These are phyloP conservation scores for Bryum argenteum DNA, from an alignment of 225 moss, liverwort and hornwort species.

Conservation along the genomic window DNA sequence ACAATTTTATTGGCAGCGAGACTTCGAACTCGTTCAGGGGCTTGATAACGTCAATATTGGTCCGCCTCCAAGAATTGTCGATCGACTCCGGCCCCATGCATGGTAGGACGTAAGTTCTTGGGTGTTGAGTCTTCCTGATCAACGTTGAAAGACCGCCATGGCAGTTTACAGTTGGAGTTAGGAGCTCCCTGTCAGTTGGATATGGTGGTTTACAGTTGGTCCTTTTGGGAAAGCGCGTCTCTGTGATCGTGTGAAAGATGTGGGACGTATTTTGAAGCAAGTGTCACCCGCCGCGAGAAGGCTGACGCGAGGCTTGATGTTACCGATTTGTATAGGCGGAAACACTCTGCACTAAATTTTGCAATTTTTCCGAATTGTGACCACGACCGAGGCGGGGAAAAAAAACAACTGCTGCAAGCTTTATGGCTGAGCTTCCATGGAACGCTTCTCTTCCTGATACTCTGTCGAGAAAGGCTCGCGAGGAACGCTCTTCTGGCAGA, in stretches of 20 bases:
- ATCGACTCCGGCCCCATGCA: not conserved
- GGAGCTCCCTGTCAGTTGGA: not conserved
- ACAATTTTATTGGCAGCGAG: not conserved
- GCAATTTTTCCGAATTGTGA: not conserved
- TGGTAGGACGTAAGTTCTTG: not conserved
- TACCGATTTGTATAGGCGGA: not conserved
- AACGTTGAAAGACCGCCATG: constrained; percentile 18
- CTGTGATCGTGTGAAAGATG: constrained; percentile 11
- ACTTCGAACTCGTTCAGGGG: not conserved
- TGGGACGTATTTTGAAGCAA: constrained; percentile 6
- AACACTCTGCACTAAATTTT: not conserved
- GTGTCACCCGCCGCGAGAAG: not conserved
- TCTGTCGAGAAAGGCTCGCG: not conserved
- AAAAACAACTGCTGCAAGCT: not conserved
- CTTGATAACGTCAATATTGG: not conserved
- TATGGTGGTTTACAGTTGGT: constrained; percentile 16
- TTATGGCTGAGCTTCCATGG: not conserved
- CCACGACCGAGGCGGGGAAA: not conserved
- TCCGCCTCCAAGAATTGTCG: not conserved
- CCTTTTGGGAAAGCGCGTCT: constrained; percentile 3
- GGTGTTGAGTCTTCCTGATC: not conserved
- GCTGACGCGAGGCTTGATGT: not conserved
- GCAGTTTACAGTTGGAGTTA: constrained; percentile 14
- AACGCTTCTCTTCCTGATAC: not conserved
- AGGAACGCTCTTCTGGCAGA: not conserved